Conservation (phyloP, 768 basidiomycete genomes). For the Stropharia rugosoannulata region DNA sequence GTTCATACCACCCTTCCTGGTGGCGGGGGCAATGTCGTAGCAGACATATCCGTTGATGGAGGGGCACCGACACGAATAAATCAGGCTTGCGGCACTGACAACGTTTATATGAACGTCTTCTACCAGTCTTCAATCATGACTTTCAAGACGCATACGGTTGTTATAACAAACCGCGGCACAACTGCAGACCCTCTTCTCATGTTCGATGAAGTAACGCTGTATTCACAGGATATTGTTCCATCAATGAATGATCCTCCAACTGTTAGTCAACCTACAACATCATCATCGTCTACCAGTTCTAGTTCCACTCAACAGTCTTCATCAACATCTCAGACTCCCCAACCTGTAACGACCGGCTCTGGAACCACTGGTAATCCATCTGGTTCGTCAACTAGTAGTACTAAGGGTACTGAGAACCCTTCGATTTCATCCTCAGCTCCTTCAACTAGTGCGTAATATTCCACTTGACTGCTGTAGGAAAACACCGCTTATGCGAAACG, state of each 20-base stretch:
- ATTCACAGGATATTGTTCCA: not conserved
- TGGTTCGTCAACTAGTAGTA: no score
- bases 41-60: not conserved
- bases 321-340: not conserved
- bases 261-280: not conserved
- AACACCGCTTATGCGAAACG: no score
- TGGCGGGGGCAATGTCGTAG: not conserved
- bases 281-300: not conserved
- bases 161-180: slow-evolving; percentile 1
- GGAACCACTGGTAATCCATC: no score
- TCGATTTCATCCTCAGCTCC: no score
- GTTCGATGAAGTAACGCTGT: not conserved
- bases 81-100: not conserved
- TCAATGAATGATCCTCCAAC: not conserved
- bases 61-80: not conserved
- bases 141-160: not conserved
- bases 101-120: not conserved
- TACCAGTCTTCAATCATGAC: not conserved
- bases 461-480: no score
- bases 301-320: not conserved
- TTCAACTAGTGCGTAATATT: no score
- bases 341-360: not conserved
- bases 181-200: not conserved
- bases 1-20: not conserved
- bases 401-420: no score